Percentiles rank a stretch among this genome's conserved stretches.
phyloP scores from a whole-genome alignment of 305 asterid species.

The Nicotiana rustica region DNA sequence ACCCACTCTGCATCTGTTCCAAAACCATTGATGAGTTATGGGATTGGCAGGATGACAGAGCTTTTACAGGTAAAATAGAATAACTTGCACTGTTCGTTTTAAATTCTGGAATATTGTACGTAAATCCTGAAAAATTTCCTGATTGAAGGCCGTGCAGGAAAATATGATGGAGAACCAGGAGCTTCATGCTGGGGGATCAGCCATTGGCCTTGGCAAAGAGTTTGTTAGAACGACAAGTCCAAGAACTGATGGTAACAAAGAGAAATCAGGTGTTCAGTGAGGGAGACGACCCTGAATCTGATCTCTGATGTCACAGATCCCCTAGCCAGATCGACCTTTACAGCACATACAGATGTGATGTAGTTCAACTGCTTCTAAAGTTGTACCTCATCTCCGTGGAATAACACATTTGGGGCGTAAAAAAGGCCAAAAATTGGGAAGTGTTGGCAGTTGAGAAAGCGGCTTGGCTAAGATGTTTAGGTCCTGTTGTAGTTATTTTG shows the following conservation, averaged over 20 bases:
- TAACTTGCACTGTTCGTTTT: neutral
- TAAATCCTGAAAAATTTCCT: slow-evolving; percentile 35
- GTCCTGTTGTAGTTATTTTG: slow-evolving; percentile 21
- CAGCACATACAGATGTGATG: neutral
- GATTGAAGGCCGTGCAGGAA: slow-evolving; percentile 81
- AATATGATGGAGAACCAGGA: slow-evolving; percentile 62
- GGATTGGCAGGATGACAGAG: slow-evolving; percentile 87
- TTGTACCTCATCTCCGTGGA: slow-evolving; percentile 7
- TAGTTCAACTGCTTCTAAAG: slow-evolving; percentile 21
- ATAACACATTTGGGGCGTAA: neutral
- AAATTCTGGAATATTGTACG: neutral
- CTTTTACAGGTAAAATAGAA: slow-evolving; percentile 71
- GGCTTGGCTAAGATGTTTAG: neutral
- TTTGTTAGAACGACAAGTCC: slow-evolving; percentile 34
- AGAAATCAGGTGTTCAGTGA: slow-evolving; percentile 33
- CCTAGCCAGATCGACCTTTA: neutral
- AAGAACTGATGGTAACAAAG: slow-evolving; percentile 34
- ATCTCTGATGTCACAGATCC: neutral
- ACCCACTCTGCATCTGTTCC: slow-evolving; percentile 41
- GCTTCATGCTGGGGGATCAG: slow-evolving; percentile 30
- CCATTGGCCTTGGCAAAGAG: slow-evolving; percentile 29
- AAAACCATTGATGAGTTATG: slow-evolving; percentile 56
- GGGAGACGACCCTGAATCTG: neutral
- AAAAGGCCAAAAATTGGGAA: neutral
- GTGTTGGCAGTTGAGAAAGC: neutral